Evolutionary conservation across 1,284 basidiomycete genomes (phyloP), one percentile per base, ranked within the genome.

Genomic region (Inonotus hispidus): DNA sequence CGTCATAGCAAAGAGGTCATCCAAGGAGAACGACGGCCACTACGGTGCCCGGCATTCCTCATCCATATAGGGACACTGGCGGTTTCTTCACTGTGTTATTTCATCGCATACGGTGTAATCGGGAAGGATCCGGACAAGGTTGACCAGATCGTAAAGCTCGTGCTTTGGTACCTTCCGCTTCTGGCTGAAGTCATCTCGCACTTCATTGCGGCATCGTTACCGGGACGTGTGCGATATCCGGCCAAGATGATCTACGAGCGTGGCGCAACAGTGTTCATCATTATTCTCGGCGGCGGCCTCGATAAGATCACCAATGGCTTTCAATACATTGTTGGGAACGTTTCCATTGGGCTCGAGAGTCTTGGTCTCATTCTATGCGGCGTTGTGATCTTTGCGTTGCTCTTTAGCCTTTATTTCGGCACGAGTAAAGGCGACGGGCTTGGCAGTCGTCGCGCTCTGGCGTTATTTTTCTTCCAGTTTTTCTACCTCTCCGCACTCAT

Each of bases 101-200:
- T 64, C 46, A 47, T 59, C 19, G 47, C 62, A 19, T 60, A 60
- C 23, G 53, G 32, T 23, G 39, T 64, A 8, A 37, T 64, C 29
- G 50, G 39, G 16, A 53, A 29, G 23, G 13, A 49, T 23, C 53
- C 19, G 1, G 23, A 14, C 19, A 16, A 25, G 25, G 46, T 29
- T 25, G 50, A 35, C 23, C 59, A 63, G 16, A 57, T 63, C 14
- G 46, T 39, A 14, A 63, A 63, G 32, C 29, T 65, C 35, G 19
- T 53, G 47, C 54, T 65, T 3, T 65, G 63, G 63, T 63, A 54
- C 37, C 8, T 57, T 14, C 63, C 63, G 1, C 38, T 63, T n/a
- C 43, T 63, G 7, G 16, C 56, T 25, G 63, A 65, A 32, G 53
- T 63, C n/a, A 21, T 37, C 7, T 37, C 63, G 4, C 60, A 63